Percentiles rank a stretch among this genome's conserved stretches.
phyloP scores from a whole-genome alignment of 2,329 filamentous ascomycete species.

The Fusarium xyrophilum region DNA sequence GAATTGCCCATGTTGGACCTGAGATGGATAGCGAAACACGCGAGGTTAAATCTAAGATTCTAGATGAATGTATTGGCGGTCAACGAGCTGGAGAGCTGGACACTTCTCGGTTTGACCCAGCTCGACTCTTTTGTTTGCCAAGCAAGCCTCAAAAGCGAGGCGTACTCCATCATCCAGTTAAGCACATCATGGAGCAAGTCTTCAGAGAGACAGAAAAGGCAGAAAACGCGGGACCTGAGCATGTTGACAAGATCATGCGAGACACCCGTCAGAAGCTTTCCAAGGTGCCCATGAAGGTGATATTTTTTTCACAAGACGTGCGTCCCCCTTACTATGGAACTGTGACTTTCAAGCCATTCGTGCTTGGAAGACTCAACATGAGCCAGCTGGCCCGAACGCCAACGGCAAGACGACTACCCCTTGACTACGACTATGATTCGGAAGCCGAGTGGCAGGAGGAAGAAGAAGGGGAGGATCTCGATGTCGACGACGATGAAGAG shows the following conservation, averaged over 20 bases:
- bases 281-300: slow-evolving; percentile 67
- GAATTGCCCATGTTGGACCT: slow-evolving; percentile 68
- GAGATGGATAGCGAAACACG: slow-evolving; percentile 65
- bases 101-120: slow-evolving; percentile 52
- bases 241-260: slow-evolving; percentile 44
- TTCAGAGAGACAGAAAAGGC: slow-evolving; percentile 55
- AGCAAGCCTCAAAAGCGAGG: slow-evolving; percentile 53
- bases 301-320: slow-evolving; percentile 69
- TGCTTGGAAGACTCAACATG: slow-evolving; percentile 55
- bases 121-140: slow-evolving; percentile 56
- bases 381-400: slow-evolving; percentile 62
- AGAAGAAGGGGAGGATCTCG: slow-evolving; percentile 71
- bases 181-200: slow-evolving; percentile 65
- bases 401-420: slow-evolving; percentile 61
- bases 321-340: slow-evolving; percentile 77
- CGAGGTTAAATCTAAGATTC: slow-evolving; percentile 56
- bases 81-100: slow-evolving; percentile 53
- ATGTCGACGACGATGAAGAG: slow-evolving; percentile 71
- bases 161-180: slow-evolving; percentile 59
- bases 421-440: slow-evolving; percentile 85
- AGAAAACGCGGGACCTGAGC: slow-evolving; percentile 47
- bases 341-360: slow-evolving; percentile 65
- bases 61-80: slow-evolving; percentile 61
- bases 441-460: slow-evolving; percentile 89
- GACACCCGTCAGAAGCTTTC: slow-evolving; percentile 53